Conservation (phyloP, 129 eudicot genomes). For the Lonicera japonica region DNA sequence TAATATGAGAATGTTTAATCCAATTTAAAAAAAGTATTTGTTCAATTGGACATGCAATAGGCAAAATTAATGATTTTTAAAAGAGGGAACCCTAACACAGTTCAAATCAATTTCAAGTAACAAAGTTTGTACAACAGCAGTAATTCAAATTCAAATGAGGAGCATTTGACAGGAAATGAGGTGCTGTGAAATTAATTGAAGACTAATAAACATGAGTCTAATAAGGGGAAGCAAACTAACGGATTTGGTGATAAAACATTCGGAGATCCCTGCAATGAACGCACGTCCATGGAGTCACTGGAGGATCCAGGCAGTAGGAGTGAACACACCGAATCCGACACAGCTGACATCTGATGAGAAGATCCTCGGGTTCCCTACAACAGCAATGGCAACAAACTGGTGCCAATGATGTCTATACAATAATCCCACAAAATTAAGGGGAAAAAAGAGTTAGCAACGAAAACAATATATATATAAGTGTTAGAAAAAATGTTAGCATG, state of each 20-base stretch:
- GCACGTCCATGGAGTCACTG: conserved; percentile 78
- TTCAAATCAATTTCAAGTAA: not conserved
- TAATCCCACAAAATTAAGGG: not conserved
- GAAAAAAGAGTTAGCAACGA: not conserved
- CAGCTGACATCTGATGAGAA: conserved; percentile 45
- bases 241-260: conserved; percentile 31
- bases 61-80: no score
- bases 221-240: conserved; percentile 10
- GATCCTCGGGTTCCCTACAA: conserved; percentile 68
- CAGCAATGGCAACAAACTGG: conserved; percentile 59
- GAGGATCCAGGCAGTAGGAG: conserved; percentile 82
- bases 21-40: no score
- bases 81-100: no score
- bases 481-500: conserved; percentile 3
- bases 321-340: conserved; percentile 69
- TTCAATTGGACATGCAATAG: no score
- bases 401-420: conserved; percentile 26
- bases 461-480: not conserved
- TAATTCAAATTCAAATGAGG: not conserved
- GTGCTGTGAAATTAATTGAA: not conserved
- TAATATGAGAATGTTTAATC: no score
- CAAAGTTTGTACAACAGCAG: not conserved
- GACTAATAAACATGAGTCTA: not conserved
- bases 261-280: conserved; percentile 66
- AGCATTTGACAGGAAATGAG: not conserved